Evolutionary conservation across 371 early-diverging fungal genomes (phyloP).

Genomic region (Mortierella sp.): DNA sequence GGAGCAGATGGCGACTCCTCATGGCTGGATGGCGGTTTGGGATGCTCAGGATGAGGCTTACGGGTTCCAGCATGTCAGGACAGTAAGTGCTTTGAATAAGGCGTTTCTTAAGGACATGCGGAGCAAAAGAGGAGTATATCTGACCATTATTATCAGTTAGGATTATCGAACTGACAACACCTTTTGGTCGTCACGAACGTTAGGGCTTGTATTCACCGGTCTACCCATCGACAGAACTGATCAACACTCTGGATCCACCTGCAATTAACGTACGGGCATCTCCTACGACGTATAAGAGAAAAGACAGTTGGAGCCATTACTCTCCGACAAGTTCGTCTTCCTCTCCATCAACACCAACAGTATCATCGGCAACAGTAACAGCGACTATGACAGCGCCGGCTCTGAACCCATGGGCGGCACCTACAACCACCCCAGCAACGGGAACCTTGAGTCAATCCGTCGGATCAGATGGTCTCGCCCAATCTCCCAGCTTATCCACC

Average conservation of each 20-base stretch:
- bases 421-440: not conserved
- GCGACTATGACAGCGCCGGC: not conserved
- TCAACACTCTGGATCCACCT: conserved; percentile 29
- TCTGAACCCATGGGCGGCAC: not conserved
- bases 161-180: not conserved
- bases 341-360: not conserved
- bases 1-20: conserved; percentile 33
- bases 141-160: not conserved
- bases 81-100: conserved; percentile 19
- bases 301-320: conserved; percentile 6
- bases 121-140: not conserved
- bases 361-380: not conserved
- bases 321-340: conserved; percentile 9
- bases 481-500: not conserved
- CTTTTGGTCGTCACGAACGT: not conserved
- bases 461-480: not conserved
- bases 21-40: conserved; percentile 43
- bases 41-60: conserved; percentile 48
- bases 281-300: conserved; percentile 9
- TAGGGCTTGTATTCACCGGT: conserved; percentile 50
- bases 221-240: conserved; percentile 38
- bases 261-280: not conserved
- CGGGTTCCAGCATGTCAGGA: conserved; percentile 40
- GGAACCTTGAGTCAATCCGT: not conserved
- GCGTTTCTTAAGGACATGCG: not conserved